Conservation (phyloP, 2,329 filamentous ascomycete species). For the Pseudomassariella vexata region DNA sequence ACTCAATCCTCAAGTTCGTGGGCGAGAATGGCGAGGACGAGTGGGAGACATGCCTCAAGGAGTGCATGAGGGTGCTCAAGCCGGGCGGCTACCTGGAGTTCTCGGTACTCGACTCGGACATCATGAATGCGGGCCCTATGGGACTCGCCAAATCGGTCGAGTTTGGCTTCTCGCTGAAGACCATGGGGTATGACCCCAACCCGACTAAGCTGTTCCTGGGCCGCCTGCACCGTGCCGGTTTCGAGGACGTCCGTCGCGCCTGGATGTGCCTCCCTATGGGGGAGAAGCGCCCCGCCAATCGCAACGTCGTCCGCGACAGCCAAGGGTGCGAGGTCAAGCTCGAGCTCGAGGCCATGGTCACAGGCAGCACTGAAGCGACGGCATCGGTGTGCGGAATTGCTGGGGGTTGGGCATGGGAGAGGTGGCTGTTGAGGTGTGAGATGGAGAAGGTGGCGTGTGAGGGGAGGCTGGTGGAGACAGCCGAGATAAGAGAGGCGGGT, state of each 20-base stretch:
- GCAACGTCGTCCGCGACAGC: constrained; percentile 20
- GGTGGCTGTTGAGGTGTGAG: constrained; percentile 86
- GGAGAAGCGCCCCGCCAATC: constrained; percentile 34
- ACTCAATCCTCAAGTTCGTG: constrained; percentile 73
- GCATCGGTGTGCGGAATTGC: constrained; percentile 75
- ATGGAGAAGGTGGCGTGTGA: constrained; percentile 73
- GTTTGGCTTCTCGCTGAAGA: constrained; percentile 85
- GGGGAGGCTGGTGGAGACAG: constrained; percentile 47
- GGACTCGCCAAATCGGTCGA: constrained; percentile 82
- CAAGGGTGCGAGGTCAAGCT: constrained; percentile 35
- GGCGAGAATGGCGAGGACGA: constrained; percentile 69
- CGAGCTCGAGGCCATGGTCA: constrained; percentile 56
- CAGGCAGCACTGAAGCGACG: constrained; percentile 65
- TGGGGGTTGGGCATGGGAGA: constrained; percentile 90
- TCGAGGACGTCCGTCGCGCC: constrained; percentile 72
- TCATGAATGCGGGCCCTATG: constrained; percentile 75
- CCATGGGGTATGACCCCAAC: constrained; percentile 79
- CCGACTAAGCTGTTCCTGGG: constrained; percentile 77
- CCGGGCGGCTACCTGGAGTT: constrained; percentile 92
- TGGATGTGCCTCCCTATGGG: constrained; percentile 91
- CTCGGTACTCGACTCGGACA: constrained; percentile 80
- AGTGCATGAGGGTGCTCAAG: constrained; percentile 88
- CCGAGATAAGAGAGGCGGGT: constrained; percentile 49
- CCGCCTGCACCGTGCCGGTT: constrained; percentile 69
- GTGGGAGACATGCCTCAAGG: constrained; percentile 77